A percentile compares a stretch with the other conserved stretches of the same genome.
These are phyloP conservation scores for Pyrenula massariospora DNA, from an alignment of 495 filamentous ascomycete species.

Conservation along the genomic window DNA sequence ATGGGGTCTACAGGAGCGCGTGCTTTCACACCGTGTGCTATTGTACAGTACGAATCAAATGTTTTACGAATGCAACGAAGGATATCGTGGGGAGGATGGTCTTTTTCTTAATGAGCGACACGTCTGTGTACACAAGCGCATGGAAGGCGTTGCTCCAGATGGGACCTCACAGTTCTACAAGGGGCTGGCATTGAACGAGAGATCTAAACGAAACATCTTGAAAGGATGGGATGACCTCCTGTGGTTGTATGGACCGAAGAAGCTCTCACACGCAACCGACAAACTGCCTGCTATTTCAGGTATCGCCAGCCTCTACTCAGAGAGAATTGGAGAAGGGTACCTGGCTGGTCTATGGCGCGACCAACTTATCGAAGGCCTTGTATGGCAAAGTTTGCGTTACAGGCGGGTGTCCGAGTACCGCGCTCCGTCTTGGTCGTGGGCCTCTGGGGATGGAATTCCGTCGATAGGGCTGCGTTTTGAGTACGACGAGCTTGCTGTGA, in stretches of 20 bases:
- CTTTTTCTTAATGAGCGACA: neutral
- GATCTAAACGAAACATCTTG: neutral
- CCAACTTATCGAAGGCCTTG: neutral
- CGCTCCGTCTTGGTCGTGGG: constrained; percentile 1
- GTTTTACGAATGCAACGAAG: constrained; percentile 2
- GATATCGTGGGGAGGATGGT: neutral
- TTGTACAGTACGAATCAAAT: neutral
- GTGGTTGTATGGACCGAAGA: neutral
- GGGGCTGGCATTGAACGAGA: neutral
- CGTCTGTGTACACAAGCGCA: neutral
- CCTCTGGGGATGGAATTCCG: constrained; percentile 1
- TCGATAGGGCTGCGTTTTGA: neutral
- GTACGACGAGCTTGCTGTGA: neutral
- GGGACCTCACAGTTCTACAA: neutral
- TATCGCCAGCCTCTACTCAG: neutral
- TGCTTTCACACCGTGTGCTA: constrained; percentile 1
- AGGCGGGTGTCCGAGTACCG: neutral
- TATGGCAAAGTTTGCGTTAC: neutral
- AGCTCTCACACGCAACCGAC: neutral
- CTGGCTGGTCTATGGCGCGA: constrained; percentile 1
- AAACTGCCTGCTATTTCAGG: constrained; percentile 1
- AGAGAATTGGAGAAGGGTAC: neutral
- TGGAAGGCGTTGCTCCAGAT: neutral
- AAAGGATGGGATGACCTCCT: constrained; percentile 1
- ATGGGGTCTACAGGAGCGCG: constrained; percentile 3